A percentile compares a stretch with the other conserved stretches of the same genome.
Evolutionary conservation across 495 filamentous ascomycete genomes (phyloP).

Genomic region (Penicillium coprophilum): DNA sequence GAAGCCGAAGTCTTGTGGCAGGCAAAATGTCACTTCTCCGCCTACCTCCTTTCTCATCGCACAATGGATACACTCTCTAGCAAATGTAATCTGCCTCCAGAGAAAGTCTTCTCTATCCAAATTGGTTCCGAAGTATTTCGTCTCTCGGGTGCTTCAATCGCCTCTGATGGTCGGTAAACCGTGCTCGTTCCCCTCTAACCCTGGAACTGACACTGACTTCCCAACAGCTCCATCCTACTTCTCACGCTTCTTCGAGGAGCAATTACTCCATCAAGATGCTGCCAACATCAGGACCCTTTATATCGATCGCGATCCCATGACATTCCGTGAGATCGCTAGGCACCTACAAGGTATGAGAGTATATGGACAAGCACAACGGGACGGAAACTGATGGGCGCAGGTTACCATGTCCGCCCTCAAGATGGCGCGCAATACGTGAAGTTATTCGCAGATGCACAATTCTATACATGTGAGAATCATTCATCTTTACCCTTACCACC

Average conservation of each 20-base stretch:
- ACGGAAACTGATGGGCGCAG: constrained; percentile 31
- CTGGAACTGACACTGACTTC: constrained; percentile 20
- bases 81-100: constrained; percentile 42
- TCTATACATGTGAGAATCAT: constrained; percentile 70
- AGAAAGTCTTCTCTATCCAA: constrained; percentile 88
- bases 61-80: background rate
- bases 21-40: background rate
- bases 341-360: constrained; percentile 74
- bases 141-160: constrained; percentile 90
- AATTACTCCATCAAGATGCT: constrained; percentile 61
- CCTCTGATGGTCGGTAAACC: constrained; percentile 80
- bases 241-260: constrained; percentile 87
- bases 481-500: background rate
- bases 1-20: too few relatives aligned
- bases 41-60: background rate
- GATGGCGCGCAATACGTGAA: constrained; percentile 86
- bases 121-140: constrained; percentile 90
- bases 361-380: background rate
- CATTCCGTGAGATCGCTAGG: constrained; percentile 83
- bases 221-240: constrained; percentile 94
- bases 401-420: constrained; percentile 82
- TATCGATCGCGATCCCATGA: constrained; percentile 91
- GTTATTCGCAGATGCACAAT: constrained; percentile 93
- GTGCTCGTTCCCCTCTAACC: background rate
- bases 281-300: constrained; percentile 70